A percentile compares a stretch with the other conserved stretches of the same genome.
These are phyloP conservation scores for Mortierella hygrophila DNA, from an alignment of 192 early-diverging fungal species.

Conservation along the genomic window DNA sequence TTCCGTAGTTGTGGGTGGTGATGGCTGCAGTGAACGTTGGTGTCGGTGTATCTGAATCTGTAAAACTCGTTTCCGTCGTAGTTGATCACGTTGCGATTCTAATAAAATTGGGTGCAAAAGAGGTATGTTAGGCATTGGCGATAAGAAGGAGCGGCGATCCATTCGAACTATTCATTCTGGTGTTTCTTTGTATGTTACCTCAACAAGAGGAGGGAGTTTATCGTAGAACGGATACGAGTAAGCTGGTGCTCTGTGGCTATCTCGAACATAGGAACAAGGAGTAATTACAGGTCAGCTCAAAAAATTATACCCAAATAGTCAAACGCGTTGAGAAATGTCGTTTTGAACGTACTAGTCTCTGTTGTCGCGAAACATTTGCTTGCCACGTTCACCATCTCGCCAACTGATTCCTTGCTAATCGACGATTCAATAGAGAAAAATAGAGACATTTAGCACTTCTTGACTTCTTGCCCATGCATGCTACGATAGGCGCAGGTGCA, in stretches of 20 bases:
- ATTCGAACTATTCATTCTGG: background rate
- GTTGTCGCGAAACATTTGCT: slow-evolving; percentile 10
- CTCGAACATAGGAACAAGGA: background rate
- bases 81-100: slow-evolving; percentile 34
- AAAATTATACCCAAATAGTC: background rate
- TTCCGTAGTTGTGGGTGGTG: slow-evolving; percentile 45
- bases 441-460: background rate
- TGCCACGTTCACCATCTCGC: slow-evolving; percentile 29
- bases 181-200: background rate
- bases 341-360: slow-evolving; percentile 11
- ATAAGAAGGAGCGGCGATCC: background rate
- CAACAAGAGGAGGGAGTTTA: background rate
- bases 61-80: slow-evolving; percentile 34
- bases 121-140: background rate
- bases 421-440: background rate
- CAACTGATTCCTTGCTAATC: slow-evolving; percentile 43
- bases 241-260: background rate
- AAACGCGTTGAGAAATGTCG: background rate
- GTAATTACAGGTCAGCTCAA: background rate
- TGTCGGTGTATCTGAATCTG: slow-evolving; percentile 49
- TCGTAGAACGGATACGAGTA: slow-evolving; percentile 9
- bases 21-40: slow-evolving; percentile 44
- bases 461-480: background rate
- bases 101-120: background rate
- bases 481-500: background rate